Base-by-base conservation (phyloP, 2,329 filamentous ascomycete genomes). In the Cladosporium halotolerans region DNA sequence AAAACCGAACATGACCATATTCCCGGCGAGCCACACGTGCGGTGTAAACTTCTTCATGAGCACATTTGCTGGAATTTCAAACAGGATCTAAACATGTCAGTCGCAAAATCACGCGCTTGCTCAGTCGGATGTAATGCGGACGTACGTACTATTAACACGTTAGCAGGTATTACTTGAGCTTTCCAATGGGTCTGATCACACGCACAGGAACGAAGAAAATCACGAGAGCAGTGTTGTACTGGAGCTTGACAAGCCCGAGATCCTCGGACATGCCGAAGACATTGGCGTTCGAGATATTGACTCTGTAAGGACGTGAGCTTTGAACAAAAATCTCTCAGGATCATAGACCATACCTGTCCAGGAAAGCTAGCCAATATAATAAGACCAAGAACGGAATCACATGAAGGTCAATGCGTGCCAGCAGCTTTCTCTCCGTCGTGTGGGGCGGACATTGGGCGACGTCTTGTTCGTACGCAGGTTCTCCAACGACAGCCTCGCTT, bases 1-100 rank as follows among this genome's bases (percentile, higher is more conserved):
- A 18, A 95, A 73, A 9, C 89, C 88, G 61, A 95, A 96, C 54
- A 82, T 73, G 59, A 92, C 86, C 86, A 95, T 95, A 73, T 91
- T 95, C 49, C 82, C 66, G 10, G 65, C 64, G 2, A 72, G 69
- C 77, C 77, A 79, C 19, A 79, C 61, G 56, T 76, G 73, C 0
- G 77, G 77, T 58, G 73, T 76, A 56, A 79, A 69, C 52, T 73
- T 73, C 64, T 51, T 51, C 48, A 51, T 51, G 40, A 51, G 57
- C 14, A 79, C 65, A 52, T 80, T 80, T 23, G 72, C 75, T 0
- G 77, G 77, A 18, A 80, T 77, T 55, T 80, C 77, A 55, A 78
- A 75, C 2, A 79, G 63, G n/a, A 79, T 68, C 52, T 79, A 77
- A 0, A 2, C 28, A 23, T 28, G 19, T 51, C 9, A 51, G 48